Conservation (phyloP, 352 stramenopile species). For the Plasmopara muralis region DNA sequence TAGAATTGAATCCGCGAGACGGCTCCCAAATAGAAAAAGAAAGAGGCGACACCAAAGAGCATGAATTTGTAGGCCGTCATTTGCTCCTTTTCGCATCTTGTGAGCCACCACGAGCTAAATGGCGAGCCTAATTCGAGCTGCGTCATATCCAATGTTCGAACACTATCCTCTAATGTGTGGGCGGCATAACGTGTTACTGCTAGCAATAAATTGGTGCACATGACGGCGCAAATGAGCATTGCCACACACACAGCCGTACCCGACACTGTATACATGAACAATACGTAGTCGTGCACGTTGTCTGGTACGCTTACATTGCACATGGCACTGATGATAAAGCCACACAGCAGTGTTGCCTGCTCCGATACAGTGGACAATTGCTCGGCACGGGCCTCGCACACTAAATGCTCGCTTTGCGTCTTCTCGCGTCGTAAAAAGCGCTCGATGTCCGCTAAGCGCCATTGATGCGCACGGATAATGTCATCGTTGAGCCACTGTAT, state of each 20-base stretch:
- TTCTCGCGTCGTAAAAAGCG: conserved; percentile 55
- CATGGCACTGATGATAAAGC: conserved; percentile 68
- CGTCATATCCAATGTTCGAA: conserved; percentile 37
- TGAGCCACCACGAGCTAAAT: conserved; percentile 64
- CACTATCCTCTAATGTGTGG: conserved; percentile 44
- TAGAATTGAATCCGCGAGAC: conserved; percentile 73
- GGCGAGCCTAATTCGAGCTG: conserved; percentile 48
- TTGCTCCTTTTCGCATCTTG: conserved; percentile 59
- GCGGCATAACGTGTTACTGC: conserved; percentile 60
- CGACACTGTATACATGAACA: conserved; percentile 44
- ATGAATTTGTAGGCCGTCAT: conserved; percentile 70
- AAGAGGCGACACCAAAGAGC: conserved; percentile 53
- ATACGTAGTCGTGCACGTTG: conserved; percentile 18
- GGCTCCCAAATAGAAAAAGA: conserved; percentile 59
- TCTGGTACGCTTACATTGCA: conserved; percentile 47
- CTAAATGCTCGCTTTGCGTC: conserved; percentile 53
- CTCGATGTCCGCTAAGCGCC: conserved; percentile 61
- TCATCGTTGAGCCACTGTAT: conserved; percentile 77
- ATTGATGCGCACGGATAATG: conserved; percentile 58
- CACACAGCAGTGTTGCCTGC: conserved; percentile 53
- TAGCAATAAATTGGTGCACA: conserved; percentile 59
- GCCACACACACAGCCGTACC: conserved; percentile 47
- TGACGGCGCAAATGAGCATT: conserved; percentile 54
- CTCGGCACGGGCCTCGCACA: conserved; percentile 58
- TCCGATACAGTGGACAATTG: conserved; percentile 67